Percentiles rank a stretch among this genome's conserved stretches.
Evolutionary conservation across 306 rosid species (phyloP).

Genomic region (Malus orientalis): DNA sequence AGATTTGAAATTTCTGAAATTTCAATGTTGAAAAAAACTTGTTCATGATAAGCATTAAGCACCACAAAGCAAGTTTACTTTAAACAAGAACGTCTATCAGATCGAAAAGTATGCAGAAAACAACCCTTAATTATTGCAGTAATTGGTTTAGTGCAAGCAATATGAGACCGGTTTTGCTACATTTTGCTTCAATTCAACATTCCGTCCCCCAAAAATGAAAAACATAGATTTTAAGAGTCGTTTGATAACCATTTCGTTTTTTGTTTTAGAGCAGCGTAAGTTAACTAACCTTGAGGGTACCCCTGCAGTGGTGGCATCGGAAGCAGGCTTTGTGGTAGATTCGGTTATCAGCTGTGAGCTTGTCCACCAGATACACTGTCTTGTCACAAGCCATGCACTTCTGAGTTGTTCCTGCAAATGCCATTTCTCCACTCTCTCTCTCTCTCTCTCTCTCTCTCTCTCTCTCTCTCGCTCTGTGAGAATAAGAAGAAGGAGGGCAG

Average conservation of each 20-base stretch:
- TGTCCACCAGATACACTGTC: constrained; percentile 92
- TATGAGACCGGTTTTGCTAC: neutral
- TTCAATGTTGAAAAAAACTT: neutral
- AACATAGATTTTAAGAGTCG: neutral
- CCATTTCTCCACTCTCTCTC: constrained; percentile 34
- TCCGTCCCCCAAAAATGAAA: neutral
- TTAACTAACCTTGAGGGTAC: constrained; percentile 80
- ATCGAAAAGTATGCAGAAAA: neutral
- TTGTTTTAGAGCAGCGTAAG: neutral
- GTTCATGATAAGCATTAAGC: neutral
- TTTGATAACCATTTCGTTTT: neutral
- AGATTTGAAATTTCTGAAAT: neutral
- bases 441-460: neutral
- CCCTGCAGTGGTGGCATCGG: constrained; percentile 97
- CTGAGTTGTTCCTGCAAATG: constrained; percentile 99
- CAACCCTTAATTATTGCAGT: neutral
- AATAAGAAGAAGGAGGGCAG: constrained; percentile 5
- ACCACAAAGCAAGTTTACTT: neutral
- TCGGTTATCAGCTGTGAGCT: constrained; percentile 87
- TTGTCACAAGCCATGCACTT: constrained; percentile 99
- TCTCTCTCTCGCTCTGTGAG: neutral
- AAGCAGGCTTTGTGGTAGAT: constrained; percentile 95
- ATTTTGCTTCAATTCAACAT: neutral
- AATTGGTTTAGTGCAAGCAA: neutral
- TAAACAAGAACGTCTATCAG: neutral